Evolutionary conservation across 1,284 basidiomycete species (phyloP), one percentile per base, ranked within the genome.

Genomic region (Leccinum subspadiceum): DNA sequence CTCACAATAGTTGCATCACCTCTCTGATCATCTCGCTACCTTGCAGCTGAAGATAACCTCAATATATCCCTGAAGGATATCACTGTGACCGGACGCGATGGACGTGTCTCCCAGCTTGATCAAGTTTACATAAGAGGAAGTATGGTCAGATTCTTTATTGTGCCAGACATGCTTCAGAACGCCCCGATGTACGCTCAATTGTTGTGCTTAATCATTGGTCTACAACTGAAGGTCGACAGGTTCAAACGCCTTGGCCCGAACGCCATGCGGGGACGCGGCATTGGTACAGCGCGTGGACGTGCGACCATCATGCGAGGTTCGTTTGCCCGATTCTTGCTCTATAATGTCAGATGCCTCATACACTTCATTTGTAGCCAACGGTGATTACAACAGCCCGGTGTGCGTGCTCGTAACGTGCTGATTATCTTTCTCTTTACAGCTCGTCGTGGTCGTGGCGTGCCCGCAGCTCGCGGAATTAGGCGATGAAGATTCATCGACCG

Each of bases 91-190:
- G 94, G 93, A 58, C 88, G 96, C 60, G 97, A 99, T 81, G 97
- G 97, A 53, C 93, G 97, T 71, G 94, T 99, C 49, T 96, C 96
- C n/a, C 97, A 99, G 76, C 83, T 99, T 58, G 96, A 99, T 80
- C 96, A 98, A 77, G 96, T 98, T 48, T 99, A 99, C 78, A 99
- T 99, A 70, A 85, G 97, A 67, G 97, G 97, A 66, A 96, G 93
- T 76, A 98, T 98, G 93, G 81, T 96, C 71, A 86, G 95, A 69
- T 98, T 98, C 83, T 96, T 98, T 81, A 98, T 99, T 74, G 97
- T 99, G 26, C 97, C 97, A 54, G 97, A 99, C 77, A 98, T 99
- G 91, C 82, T 99, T 67, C 93, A 98, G 73, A 98, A 99, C 75
- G 97, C 97, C 26, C 97, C 97, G 20, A 99, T 99, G 97, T 96